Base-by-base conservation (phyloP, 352 stramenopile species). In the Phytophthora hibernalis region DNA sequence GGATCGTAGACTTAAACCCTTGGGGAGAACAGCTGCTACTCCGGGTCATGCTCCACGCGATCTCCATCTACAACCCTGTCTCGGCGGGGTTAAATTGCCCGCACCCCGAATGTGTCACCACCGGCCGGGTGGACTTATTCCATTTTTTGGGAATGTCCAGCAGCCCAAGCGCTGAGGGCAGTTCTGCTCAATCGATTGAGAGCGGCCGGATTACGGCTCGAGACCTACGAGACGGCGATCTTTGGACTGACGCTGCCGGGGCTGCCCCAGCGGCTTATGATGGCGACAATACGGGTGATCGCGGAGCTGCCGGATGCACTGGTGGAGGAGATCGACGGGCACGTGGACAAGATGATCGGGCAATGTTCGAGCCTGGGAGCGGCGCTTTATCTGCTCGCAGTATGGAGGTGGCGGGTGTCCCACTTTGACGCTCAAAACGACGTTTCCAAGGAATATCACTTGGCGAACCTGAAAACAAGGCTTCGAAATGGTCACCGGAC, bases 11-110 rank as follows among this genome's bases (percentile, higher is more conserved):
- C 3, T 13, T 53, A 11, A 53, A 9, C 4, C 48, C 48, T 4
- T 43, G 49, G 49, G 49, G 49, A 44, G 49, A 55, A 20, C 49
- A 55, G 16, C 12, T 55, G 3, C 49, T 55, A 11, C 49, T 55
- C 9, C 28, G 49, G 2, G 13, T 55, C 1, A 55, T 45, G n/a
- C 28, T 45, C 30, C 30, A 55, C 30, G 18, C 49, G 5, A 18
- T 55, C 12, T 55, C 49, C 5, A 8, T 18, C 6, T 55, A 18
- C 30, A 18, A 44, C 7, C 2, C 20, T 5, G n/a, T 3, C n/a
- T n/a, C 5, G 7, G 18, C 15, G 5, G n/a, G 9, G 1, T 3
- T 44, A 10, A 16, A 18, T 1, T 55, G 49, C n/a, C 49, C 49
- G 3, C 33, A 40, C 33, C 4, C 33, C 12, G 8, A 40, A 15